Evolutionary conservation across 1,284 basidiomycete species (phyloP).

Genomic region (Heterobasidion parviporum): DNA sequence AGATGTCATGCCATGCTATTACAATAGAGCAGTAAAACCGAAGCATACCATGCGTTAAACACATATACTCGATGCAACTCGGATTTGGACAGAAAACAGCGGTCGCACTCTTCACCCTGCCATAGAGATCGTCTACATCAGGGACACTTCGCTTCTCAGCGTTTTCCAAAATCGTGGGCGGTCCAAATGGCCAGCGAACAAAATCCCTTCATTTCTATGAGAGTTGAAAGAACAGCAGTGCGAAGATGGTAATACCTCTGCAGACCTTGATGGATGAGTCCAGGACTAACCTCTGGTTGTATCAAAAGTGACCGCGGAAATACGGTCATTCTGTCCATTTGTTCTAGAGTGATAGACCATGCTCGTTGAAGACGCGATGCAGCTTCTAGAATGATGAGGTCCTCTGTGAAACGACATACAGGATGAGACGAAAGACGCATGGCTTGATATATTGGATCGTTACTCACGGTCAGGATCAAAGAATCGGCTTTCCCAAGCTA

Average conservation of each 20-base stretch:
- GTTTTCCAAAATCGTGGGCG: not conserved
- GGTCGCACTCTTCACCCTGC: not conserved
- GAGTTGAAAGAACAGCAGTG: not conserved
- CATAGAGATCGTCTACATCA: not conserved
- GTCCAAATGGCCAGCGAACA: not conserved
- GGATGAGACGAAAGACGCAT: not conserved
- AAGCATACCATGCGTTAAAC: constrained; percentile 4
- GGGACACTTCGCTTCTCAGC: not conserved
- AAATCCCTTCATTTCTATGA: not conserved
- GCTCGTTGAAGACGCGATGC: constrained; percentile 26
- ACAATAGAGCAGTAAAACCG: not conserved
- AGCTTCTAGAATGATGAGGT: constrained; percentile 35
- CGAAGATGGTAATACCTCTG: constrained; percentile 23
- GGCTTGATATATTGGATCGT: not conserved
- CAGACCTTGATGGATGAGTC: constrained; percentile 20
- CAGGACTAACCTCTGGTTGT: constrained; percentile 9
- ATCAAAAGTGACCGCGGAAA: constrained; percentile 26
- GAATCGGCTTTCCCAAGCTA: constrained; percentile 32
- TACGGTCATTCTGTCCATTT: constrained; percentile 30
- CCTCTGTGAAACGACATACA: constrained; percentile 23
- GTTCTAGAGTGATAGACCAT: constrained; percentile 23
- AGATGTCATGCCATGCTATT: not conserved
- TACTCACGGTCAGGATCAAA: constrained; percentile 37
- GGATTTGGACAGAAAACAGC: constrained; percentile 6
- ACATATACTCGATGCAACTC: constrained; percentile 3